Percentiles rank a stretch among this genome's conserved stretches.
phyloP scores from a whole-genome alignment of 1,139 yeast species.

The Pichia sp. region DNA sequence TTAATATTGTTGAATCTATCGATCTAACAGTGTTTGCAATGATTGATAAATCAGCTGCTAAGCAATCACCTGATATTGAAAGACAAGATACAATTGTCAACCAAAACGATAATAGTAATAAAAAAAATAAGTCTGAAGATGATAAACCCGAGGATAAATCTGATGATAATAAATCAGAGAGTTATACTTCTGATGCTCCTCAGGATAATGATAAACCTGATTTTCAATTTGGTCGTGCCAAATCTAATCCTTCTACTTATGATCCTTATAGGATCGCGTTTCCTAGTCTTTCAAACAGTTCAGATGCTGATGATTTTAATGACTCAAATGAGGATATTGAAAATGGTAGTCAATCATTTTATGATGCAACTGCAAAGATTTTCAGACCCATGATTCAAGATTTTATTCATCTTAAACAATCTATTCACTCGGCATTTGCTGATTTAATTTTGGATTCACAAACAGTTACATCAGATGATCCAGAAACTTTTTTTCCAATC shows the following conservation, averaged over 20 bases:
- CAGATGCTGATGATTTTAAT: slow-evolving; percentile 4
- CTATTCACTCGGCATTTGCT: slow-evolving; percentile 57
- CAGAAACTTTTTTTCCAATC: slow-evolving; percentile 62
- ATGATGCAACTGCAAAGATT: slow-evolving; percentile 28
- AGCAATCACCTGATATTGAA: slow-evolving; percentile 1
- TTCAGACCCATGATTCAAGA: slow-evolving; percentile 62
- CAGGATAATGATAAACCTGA: neutral
- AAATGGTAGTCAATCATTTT: slow-evolving; percentile 23
- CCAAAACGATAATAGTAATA: neutral
- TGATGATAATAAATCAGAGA: neutral
- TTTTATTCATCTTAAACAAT: slow-evolving; percentile 69
- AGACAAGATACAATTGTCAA: slow-evolving; percentile 18
- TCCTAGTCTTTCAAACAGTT: neutral
- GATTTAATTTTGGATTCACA: slow-evolving; percentile 64
- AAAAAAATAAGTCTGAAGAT: neutral
- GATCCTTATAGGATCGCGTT: neutral
- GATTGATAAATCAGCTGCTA: slow-evolving; percentile 24
- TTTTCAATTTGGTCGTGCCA: neutral
- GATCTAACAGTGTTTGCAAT: slow-evolving; percentile 51
- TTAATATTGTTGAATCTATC: slow-evolving; percentile 52
- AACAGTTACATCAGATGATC: slow-evolving; percentile 63
- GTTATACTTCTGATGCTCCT: too few species aligned
- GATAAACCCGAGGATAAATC: neutral
- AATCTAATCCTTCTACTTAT: neutral
- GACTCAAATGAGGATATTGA: slow-evolving; percentile 12